These are phyloP conservation scores for Moricandia arvensis DNA, from an alignment of 345 rosid genomes.

Conservation along the genomic window DNA sequence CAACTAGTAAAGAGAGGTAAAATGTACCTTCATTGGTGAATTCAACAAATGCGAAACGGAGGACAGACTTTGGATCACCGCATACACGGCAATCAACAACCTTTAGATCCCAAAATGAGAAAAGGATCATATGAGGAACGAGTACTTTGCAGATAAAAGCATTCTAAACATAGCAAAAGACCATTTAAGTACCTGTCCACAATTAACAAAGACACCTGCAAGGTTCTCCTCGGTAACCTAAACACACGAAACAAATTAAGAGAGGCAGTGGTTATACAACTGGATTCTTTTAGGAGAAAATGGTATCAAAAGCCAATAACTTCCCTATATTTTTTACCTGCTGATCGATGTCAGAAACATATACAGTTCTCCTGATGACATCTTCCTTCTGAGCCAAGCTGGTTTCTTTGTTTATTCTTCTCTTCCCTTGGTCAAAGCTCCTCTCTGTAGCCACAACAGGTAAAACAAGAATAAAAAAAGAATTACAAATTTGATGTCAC, in stretches of 20 bases:
- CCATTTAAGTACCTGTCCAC: conserved; percentile 66
- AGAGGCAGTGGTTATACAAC: conserved; percentile 3
- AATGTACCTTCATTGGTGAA: conserved; percentile 87
- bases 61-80: conserved; percentile 92
- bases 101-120: conserved; percentile 28
- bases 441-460: conserved; percentile 51
- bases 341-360: conserved; percentile 40
- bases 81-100: conserved; percentile 98
- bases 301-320: not conserved
- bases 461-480: conserved; percentile 9
- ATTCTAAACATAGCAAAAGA: conserved; percentile 5
- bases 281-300: not conserved
- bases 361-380: conserved; percentile 59
- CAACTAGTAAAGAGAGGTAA: conserved; percentile 11
- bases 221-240: conserved; percentile 96
- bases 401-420: conserved; percentile 78
- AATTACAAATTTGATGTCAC: conserved; percentile 2
- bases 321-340: conserved; percentile 23
- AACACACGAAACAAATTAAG: conserved; percentile 30
- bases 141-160: conserved; percentile 11
- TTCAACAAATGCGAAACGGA: conserved; percentile 90
- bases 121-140: conserved; percentile 4
- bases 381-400: conserved; percentile 90
- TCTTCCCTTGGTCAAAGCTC: conserved; percentile 65
- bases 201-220: conserved; percentile 76